Percentiles rank a stretch among this genome's conserved stretches.
Conservation (phyloP, 352 stramenopile genomes). For the Globisporangium echinulatum region DNA sequence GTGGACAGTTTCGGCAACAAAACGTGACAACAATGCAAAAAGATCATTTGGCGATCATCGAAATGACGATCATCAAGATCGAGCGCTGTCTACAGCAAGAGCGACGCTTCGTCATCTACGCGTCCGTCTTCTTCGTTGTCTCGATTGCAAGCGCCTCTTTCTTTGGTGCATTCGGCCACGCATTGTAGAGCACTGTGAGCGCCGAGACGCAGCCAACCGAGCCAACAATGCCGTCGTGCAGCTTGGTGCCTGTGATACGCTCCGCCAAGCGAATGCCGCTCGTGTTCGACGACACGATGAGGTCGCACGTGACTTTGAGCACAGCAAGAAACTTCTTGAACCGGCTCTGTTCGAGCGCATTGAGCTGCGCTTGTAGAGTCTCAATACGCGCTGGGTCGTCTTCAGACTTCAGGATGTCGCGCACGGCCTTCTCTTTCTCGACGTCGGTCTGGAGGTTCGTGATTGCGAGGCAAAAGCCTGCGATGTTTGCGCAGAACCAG, state of each 20-base stretch:
- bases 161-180: slow-evolving; percentile 45
- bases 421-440: slow-evolving; percentile 75
- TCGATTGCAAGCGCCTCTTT: slow-evolving; percentile 10
- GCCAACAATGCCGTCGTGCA: slow-evolving; percentile 83
- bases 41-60: too few species aligned
- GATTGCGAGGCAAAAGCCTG: slow-evolving; percentile 65
- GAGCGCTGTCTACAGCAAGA: too few species aligned
- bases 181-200: slow-evolving; percentile 80
- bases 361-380: slow-evolving; percentile 50
- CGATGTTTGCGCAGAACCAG: slow-evolving; percentile 83
- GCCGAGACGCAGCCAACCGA: slow-evolving; percentile 75
- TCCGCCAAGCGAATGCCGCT: slow-evolving; percentile 67
- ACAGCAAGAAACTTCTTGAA: slow-evolving; percentile 81
- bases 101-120: background rate
- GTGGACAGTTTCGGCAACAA: too few species aligned
- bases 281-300: slow-evolving; percentile 85
- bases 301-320: slow-evolving; percentile 80
- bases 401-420: slow-evolving; percentile 64
- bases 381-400: slow-evolving; percentile 51
- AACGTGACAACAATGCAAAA: too few species aligned
- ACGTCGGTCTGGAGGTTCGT: slow-evolving; percentile 69
- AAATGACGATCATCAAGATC: too few species aligned
- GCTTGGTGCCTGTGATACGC: slow-evolving; percentile 68
- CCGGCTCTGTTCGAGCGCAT: slow-evolving; percentile 45
- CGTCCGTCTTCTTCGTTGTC: slow-evolving; percentile 9